Evolutionary conservation across 1,284 basidiomycete species (phyloP), one percentile per base, ranked within the genome.

Genomic region (Ganoderma resinaceum): DNA sequence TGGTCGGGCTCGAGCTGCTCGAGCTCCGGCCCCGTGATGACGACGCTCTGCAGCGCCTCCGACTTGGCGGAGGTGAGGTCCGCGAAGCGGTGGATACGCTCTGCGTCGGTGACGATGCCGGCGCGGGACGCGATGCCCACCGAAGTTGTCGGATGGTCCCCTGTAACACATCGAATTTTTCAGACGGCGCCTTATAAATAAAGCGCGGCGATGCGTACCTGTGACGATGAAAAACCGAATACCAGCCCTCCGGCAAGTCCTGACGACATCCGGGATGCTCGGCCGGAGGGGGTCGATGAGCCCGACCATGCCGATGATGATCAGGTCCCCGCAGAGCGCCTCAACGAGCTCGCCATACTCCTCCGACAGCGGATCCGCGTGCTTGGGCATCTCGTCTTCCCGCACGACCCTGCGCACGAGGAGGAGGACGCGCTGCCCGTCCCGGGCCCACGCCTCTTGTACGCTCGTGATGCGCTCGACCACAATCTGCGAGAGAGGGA

Each of bases 181-280:
- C 18, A 37, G 55, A 20, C 29, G 31, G 33, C 7, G 16, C 14
- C 12, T 26, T 12, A 29, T 4, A 23, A 33, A 31, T 29, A 18
- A 55, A 20, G 3, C 9, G 12, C 0, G 29, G 12, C 26, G 76
- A 68, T 80, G 81, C 79, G 78, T 81, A 79, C 89, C 90, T 7
- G 91, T 92, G 62, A 92, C 89, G 82, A 92, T 89, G 73, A 87
- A 86, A 75, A 91, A 88, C 16, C 89, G 83, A 61, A 89, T 86
- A 3, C 88, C 88, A 3, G 90, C 90, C 14, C 83, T 78, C 43
- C 90, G 83, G 76, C 82, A 81, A 77, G 86, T 55, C 76, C 71
- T 70, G 40, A 86, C 84, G 3, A 85, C 84, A 29, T 87, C 83
- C 26, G 82, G 81, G 35, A 89, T 89, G 70, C 91, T 89, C 9